These are phyloP conservation scores for Pseudogymnoascus pannorum DNA, from an alignment of 2,329 filamentous ascomycete genomes.

Conservation along the genomic window DNA sequence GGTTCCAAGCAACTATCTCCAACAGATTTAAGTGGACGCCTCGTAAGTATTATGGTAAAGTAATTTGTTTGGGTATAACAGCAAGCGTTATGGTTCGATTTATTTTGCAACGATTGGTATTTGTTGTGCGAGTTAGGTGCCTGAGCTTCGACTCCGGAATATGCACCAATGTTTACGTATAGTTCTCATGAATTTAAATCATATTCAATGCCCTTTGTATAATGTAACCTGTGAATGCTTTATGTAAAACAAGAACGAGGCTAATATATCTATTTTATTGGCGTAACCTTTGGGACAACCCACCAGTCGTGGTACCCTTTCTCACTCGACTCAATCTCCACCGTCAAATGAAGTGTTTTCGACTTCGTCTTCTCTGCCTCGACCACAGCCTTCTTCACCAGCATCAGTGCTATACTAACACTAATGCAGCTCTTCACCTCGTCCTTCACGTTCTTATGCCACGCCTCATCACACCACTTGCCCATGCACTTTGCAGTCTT, in stretches of 20 bases:
- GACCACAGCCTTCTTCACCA: constrained; percentile 49
- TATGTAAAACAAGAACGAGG: not conserved
- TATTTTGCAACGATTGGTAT: not conserved
- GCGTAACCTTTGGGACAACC: constrained; percentile 45
- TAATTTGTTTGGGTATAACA: not conserved
- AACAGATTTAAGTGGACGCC: not conserved
- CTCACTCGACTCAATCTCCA: constrained; percentile 45
- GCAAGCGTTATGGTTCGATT: constrained; percentile 1
- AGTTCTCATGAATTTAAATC: constrained; percentile 5
- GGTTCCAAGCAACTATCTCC: constrained; percentile 63
- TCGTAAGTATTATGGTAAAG: not conserved
- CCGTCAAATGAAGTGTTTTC: constrained; percentile 32
- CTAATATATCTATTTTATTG: not conserved
- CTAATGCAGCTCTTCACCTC: constrained; percentile 65
- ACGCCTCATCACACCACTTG: constrained; percentile 47
- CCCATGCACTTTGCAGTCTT: constrained; percentile 48
- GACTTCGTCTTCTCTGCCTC: constrained; percentile 23
- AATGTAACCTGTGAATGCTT: not conserved
- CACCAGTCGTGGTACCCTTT: constrained; percentile 58
- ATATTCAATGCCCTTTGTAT: constrained; percentile 3
- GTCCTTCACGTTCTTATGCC: constrained; percentile 52
- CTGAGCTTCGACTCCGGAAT: constrained; percentile 7
- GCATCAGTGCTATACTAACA: constrained; percentile 55
- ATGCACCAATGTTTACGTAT: constrained; percentile 7
- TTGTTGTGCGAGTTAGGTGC: not conserved